Evolutionary conservation across 2,329 filamentous ascomycete genomes (phyloP).

Genomic region (Pseudocercospora fuligena): DNA sequence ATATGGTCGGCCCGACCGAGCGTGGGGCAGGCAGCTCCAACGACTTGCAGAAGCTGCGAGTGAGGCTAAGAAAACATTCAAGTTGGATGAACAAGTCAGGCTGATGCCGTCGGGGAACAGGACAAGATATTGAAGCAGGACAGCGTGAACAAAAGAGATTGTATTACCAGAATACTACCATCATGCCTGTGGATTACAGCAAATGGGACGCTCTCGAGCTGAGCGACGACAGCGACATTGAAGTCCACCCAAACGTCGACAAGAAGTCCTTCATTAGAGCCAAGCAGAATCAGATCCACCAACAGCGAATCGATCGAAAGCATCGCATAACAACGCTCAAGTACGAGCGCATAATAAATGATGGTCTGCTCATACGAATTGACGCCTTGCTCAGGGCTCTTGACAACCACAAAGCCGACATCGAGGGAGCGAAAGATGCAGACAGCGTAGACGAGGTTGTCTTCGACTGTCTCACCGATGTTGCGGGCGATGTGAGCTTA

Average conservation of each 20-base stretch:
- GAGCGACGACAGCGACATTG: conserved; percentile 96
- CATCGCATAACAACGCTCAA: conserved; percentile 88
- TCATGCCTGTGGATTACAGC: conserved; percentile 70
- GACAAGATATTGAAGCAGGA: background rate
- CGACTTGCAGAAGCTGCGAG: conserved; percentile 7
- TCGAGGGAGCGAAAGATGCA: conserved; percentile 61
- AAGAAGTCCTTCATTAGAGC: conserved; percentile 98
- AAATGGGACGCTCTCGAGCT: conserved; percentile 92
- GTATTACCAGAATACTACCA: background rate
- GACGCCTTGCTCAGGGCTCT: conserved; percentile 76
- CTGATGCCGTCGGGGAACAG: background rate
- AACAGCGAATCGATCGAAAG: conserved; percentile 82
- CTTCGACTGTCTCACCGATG: conserved; percentile 85
- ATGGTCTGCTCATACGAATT: conserved; percentile 85
- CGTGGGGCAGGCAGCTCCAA: background rate
- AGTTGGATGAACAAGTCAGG: background rate
- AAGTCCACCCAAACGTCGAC: conserved; percentile 98
- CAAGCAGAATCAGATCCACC: conserved; percentile 96
- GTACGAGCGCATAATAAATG: conserved; percentile 92
- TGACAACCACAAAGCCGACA: conserved; percentile 68
- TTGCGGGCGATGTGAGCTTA: conserved; percentile 65
- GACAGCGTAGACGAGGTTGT: conserved; percentile 78
- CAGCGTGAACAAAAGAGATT: background rate
- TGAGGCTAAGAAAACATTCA: background rate
- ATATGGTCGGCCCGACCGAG: background rate